Evolutionary conservation across 768 basidiomycete genomes (phyloP).

Genomic region (Calocybe cyanea): DNA sequence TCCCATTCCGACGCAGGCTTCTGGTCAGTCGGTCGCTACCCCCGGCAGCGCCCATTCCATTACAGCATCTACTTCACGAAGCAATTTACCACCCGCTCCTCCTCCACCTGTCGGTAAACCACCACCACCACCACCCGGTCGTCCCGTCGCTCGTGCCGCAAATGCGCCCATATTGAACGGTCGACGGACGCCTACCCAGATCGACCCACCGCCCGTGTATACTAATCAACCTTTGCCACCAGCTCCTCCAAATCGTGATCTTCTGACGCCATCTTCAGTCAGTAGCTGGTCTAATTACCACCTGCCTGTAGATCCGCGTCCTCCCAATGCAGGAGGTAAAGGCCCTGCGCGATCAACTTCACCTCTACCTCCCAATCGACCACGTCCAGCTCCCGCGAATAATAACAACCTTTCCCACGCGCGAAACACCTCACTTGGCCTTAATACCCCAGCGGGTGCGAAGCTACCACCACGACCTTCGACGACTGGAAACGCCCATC

Average conservation of each 20-base stretch:
- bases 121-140: slow-evolving; percentile 40
- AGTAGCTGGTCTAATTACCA: slow-evolving; percentile 45
- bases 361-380: slow-evolving; percentile 34
- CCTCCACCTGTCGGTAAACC: slow-evolving; percentile 69
- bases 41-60: slow-evolving; percentile 32
- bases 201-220: slow-evolving; percentile 43
- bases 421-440: slow-evolving; percentile 50
- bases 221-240: slow-evolving; percentile 39
- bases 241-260: slow-evolving; percentile 32
- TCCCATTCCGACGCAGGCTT: slow-evolving; percentile 32
- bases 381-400: slow-evolving; percentile 18
- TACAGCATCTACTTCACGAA: slow-evolving; percentile 32
- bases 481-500: slow-evolving; percentile 45
- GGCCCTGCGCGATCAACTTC: slow-evolving; percentile 39
- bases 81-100: slow-evolving; percentile 62
- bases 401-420: slow-evolving; percentile 34
- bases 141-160: slow-evolving; percentile 31
- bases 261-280: slow-evolving; percentile 41
- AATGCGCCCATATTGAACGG: slow-evolving; percentile 30
- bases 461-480: slow-evolving; percentile 45
- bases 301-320: slow-evolving; percentile 59
- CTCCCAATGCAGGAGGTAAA: slow-evolving; percentile 45
- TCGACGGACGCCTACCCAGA: slow-evolving; percentile 55
- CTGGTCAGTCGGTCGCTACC: slow-evolving; percentile 21
- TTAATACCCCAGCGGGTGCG: slow-evolving; percentile 34